Conservation (phyloP, 140 eudicot species). For the Bidens hawaiensis region DNA sequence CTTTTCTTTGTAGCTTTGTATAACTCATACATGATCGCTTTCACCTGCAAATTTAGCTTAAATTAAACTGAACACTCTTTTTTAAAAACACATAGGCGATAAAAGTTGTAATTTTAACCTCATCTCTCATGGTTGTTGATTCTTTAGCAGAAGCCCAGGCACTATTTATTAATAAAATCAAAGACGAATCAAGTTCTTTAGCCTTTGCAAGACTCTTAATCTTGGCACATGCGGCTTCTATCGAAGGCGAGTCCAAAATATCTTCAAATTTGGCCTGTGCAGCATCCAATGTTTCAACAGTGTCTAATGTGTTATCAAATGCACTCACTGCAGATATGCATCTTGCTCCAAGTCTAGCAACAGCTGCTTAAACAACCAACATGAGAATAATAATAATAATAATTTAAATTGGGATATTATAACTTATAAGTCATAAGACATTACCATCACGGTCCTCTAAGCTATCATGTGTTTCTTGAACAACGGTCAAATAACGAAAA, state of each 20-base stretch:
- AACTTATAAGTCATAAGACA: background rate
- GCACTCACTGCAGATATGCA: constrained; percentile 96
- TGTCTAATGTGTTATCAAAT: constrained; percentile 78
- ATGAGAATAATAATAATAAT: background rate
- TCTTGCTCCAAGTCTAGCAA: constrained; percentile 88
- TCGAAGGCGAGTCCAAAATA: constrained; percentile 70
- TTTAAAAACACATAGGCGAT: background rate
- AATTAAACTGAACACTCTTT: background rate
- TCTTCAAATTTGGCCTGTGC: constrained; percentile 92
- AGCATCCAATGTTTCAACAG: constrained; percentile 68
- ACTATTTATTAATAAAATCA: constrained; percentile 70
- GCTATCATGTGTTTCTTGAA: constrained; percentile 63
- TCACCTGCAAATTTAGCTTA: constrained; percentile 51
- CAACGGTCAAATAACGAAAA: constrained; percentile 59
- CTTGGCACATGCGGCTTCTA: constrained; percentile 86
- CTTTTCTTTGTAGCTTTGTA: constrained; percentile 90
- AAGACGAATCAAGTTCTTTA: constrained; percentile 92
- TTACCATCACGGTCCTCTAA: constrained; percentile 94
- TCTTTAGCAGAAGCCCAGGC: constrained; percentile 97
- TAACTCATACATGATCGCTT: constrained; percentile 78
- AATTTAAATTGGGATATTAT: too few relatives aligned
- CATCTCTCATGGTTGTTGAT: constrained; percentile 81
- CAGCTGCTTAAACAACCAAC: constrained; percentile 42
- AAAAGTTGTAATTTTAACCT: constrained; percentile 43
- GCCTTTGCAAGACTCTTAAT: constrained; percentile 85